Evolutionary conservation across 768 basidiomycete species (phyloP), one percentile per base, ranked within the genome.

Genomic region (Pholiota molesta): DNA sequence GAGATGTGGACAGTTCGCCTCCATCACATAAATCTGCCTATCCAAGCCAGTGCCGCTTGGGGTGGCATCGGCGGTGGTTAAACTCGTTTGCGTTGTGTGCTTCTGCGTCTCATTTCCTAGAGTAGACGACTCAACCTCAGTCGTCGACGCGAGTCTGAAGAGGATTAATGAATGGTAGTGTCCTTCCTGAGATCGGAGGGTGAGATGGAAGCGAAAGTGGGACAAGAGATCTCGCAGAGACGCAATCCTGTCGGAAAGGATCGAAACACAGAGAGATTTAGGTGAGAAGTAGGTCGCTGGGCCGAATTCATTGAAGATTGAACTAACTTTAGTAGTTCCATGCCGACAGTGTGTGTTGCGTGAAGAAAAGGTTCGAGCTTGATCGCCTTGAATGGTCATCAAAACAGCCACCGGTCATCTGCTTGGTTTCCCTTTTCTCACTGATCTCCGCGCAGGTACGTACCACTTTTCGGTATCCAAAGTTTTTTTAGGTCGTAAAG

Each of bases 1-100:
- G 8, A 92, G 80, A 75, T 94, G 92, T 4, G 91, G 91, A 71
- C 91, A 93, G 10, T 81, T 84, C 5, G 89, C 84, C 72, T 93
- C 91, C 91, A 94, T 93, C 8, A 84, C 86, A 69, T 92, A 93
- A 13, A 92, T 77, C 65, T 91, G 82, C 17, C 70, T 71, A 51
- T 72, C 66, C 21, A 65, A 63, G 14, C 70, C 35, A 55, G 68
- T 42, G 37, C 2, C 45, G 7, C 45, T 21, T 49, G 19, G 14
- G 19, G 19, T 23, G 7, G 45, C 6, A 51, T 64, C 7, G 58
- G 52, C 62, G 17, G 57, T 26, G 33, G 39, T 52, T 31, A 21
- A 21, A 29, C 55, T 52, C 21, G 52, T 17, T 14, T 54, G 57
- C 31, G 9, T 28, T 9, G 37, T 6, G 26, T 19, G 10, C 11